phyloP scores from a whole-genome alignment of 768 basidiomycete species.

The Phaffia tasmanica region DNA sequence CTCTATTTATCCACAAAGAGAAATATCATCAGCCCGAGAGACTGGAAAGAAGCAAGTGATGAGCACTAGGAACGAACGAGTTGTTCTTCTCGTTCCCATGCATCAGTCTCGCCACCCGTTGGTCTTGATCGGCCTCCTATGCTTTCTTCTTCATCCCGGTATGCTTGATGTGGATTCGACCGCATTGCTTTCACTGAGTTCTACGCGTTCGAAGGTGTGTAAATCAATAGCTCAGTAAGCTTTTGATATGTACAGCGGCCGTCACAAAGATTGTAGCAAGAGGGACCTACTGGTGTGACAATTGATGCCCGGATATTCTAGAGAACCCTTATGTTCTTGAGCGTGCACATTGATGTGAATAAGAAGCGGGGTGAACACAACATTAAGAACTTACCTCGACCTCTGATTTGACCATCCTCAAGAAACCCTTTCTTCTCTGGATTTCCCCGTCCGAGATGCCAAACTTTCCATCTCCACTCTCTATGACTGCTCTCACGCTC shows the following conservation, averaged over 20 bases:
- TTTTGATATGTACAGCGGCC: not conserved
- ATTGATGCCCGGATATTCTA: conserved; percentile 12
- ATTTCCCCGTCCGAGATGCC: conserved; percentile 73
- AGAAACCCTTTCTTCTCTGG: conserved; percentile 59
- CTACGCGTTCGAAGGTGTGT: not conserved
- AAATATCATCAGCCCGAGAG: not conserved
- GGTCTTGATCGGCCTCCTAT: conserved; percentile 36
- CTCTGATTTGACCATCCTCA: conserved; percentile 59
- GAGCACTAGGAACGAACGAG: conserved; percentile 46
- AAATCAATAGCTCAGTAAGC: not conserved
- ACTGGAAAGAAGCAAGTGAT: not conserved
- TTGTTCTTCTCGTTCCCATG: conserved; percentile 76
- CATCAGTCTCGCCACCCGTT: conserved; percentile 43
- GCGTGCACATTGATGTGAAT: too few species aligned
- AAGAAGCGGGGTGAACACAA: not conserved
- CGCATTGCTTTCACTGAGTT: not conserved
- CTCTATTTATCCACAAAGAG: conserved; percentile 44
- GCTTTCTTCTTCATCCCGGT: conserved; percentile 15
- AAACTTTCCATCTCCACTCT: conserved; percentile 62
- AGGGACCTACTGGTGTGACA: not conserved
- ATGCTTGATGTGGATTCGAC: not conserved
- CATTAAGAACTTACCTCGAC: conserved; percentile 56
- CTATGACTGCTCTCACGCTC: conserved; percentile 72
- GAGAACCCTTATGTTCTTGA: not conserved
- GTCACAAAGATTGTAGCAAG: not conserved